These are phyloP conservation scores for Syzygium malaccense DNA, from an alignment of 441 rosid genomes.

Conservation along the genomic window DNA sequence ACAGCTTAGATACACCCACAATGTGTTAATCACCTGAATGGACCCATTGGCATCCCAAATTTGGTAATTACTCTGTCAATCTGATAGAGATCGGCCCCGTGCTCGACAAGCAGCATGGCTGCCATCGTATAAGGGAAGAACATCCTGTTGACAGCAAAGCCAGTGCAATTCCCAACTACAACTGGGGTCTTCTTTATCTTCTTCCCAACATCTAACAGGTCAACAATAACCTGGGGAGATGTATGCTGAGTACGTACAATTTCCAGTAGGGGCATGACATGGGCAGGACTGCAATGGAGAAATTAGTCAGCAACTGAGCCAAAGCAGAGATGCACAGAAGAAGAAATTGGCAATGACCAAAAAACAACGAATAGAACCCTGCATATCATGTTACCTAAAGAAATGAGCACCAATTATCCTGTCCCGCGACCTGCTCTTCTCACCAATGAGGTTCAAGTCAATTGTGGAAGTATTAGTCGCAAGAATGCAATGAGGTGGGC, in stretches of 20 bases:
- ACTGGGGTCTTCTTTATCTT: constrained; percentile 92
- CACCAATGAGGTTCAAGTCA: constrained; percentile 83
- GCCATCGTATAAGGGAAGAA: constrained; percentile 94
- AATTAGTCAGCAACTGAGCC: constrained; percentile 4
- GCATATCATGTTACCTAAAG: constrained; percentile 59
- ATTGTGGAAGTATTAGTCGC: constrained; percentile 95
- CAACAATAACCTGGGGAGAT: constrained; percentile 83
- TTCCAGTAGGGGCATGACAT: constrained; percentile 95
- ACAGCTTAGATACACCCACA: background rate
- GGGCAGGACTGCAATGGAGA: constrained; percentile 77
- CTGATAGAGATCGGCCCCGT: constrained; percentile 68
- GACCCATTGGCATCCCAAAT: constrained; percentile 99
- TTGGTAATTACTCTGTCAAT: constrained; percentile 73
- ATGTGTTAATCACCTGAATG: constrained; percentile 54
- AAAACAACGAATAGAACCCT: background rate
- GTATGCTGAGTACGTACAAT: constrained; percentile 87
- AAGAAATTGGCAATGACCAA: background rate
- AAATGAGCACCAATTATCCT: constrained; percentile 96
- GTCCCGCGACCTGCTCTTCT: constrained; percentile 64
- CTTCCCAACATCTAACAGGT: constrained; percentile 84
- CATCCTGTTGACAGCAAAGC: constrained; percentile 97
- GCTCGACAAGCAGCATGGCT: constrained; percentile 74
- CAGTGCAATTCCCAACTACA: constrained; percentile 96
- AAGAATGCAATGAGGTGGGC: constrained; percentile 86
- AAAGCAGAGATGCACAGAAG: background rate